Evolutionary conservation across 2,329 filamentous ascomycete species (phyloP), one percentile per base, ranked within the genome.

Genomic region (Colletotrichum echinochloae): DNA sequence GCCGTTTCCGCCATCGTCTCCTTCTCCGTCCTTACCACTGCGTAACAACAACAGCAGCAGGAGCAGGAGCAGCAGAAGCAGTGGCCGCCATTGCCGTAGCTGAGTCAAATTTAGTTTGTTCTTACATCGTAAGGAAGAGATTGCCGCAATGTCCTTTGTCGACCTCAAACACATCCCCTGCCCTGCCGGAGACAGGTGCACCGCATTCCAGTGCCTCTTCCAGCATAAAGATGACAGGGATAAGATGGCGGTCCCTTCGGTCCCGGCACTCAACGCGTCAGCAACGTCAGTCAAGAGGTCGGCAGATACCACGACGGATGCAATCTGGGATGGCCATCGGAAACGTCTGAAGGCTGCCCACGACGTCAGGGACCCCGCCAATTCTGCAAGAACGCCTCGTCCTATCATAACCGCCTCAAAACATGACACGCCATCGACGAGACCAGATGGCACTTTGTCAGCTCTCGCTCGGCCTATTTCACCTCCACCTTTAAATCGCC

Each of bases 141-240:
- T 62, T 37, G 33, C n/a, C 68, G 39, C 60, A 65, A 75, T 76
- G 67, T 71, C 74, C 44, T 69, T 74, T 35, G 65, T 71, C 33
- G 63, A 67, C 56, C 83, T 87, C 72, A 87, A 86, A 74, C 82
- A 81, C 69, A 83, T 87, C 57, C 83, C 84, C 12, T 87, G 85
- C 73, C 85, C 85, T 7, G 84, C 83, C 26, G 85, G 85, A 60
- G 79, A 82, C 56, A 78, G 71, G 2, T 87, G 85, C 74, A 84
- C 81, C 11, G 84, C 85, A 20, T 86, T 85, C 73, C 80, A 83
- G 70, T 87, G 85, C 74, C 81, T 87, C 48, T 87, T 87, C 73
- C 83, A 83, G 35, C 84, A 87, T 73, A 77, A 78, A 41, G 76
- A 74, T 26, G 82, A 85, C 37, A 76, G 76, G 18, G 60, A 75